Percentiles rank a stretch among this genome's conserved stretches.
Evolutionary conservation across 2,329 filamentous ascomycete species (phyloP).

Genomic region (Sporothrix variecibatus): DNA sequence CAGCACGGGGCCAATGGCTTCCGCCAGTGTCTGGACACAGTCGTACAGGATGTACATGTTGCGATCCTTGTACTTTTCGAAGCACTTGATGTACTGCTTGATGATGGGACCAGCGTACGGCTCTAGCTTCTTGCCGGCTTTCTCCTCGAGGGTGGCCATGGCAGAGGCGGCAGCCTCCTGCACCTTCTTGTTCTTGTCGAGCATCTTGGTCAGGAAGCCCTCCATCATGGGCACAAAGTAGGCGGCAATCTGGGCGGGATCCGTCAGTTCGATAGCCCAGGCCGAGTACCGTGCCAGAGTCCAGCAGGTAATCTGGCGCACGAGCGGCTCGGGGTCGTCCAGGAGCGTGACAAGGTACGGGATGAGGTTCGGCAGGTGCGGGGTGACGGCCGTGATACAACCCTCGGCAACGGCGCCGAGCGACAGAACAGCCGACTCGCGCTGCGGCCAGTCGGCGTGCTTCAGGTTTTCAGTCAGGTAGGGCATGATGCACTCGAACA

Average conservation of each 20-base stretch:
- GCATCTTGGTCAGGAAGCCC: slow-evolving; percentile 88
- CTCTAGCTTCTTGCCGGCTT: slow-evolving; percentile 75
- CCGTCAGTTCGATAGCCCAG: slow-evolving; percentile 80
- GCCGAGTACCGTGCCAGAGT: slow-evolving; percentile 89
- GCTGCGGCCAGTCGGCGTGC: slow-evolving; percentile 85
- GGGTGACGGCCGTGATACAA: slow-evolving; percentile 85
- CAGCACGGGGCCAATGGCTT: slow-evolving; percentile 81
- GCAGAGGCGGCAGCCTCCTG: slow-evolving; percentile 95
- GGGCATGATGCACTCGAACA: slow-evolving; percentile 89
- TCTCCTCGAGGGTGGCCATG: slow-evolving; percentile 94
- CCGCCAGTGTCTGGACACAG: slow-evolving; percentile 94
- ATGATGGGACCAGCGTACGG: slow-evolving; percentile 90
- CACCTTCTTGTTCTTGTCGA: slow-evolving; percentile 96
- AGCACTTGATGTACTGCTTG: slow-evolving; percentile 88
- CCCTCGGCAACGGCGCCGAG: slow-evolving; percentile 94
- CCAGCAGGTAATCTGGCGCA: slow-evolving; percentile 97
- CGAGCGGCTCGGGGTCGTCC: slow-evolving; percentile 82
- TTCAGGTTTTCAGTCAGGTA: slow-evolving; percentile 89
- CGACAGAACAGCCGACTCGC: slow-evolving; percentile 91
- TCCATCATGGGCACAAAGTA: slow-evolving; percentile 98
- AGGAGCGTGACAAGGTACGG: slow-evolving; percentile 87
- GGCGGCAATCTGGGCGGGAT: slow-evolving; percentile 65
- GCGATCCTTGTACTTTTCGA: slow-evolving; percentile 93
- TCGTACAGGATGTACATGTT: slow-evolving; percentile 99
- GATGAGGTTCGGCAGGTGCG: slow-evolving; percentile 86